Percentiles rank a stretch among this genome's conserved stretches.
Conservation (phyloP, 441 rosid species). For the Adansonia gregorii region DNA sequence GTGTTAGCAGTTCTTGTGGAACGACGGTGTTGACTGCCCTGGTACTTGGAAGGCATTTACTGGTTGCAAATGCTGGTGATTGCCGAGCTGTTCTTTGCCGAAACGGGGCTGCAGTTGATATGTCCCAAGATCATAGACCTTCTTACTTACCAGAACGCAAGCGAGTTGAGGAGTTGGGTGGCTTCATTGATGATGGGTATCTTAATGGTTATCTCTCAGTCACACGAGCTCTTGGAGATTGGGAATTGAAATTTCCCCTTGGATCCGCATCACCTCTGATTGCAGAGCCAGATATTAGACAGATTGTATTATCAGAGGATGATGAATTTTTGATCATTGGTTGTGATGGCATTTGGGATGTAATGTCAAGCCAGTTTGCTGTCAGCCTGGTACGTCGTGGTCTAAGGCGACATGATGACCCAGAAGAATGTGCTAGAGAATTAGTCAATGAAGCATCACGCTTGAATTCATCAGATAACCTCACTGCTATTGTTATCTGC, state of each 20-base stretch:
- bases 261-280: conserved; percentile 66
- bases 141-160: conserved; percentile 56
- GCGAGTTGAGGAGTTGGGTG: conserved; percentile 65
- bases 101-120: conserved; percentile 63
- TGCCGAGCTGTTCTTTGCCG: conserved; percentile 80
- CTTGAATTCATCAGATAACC: conserved; percentile 62
- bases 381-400: conserved; percentile 69
- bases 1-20: conserved; percentile 63
- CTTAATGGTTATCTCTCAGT: conserved; percentile 60
- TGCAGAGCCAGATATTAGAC: conserved; percentile 75
- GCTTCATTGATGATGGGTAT: conserved; percentile 56
- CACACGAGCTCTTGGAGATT: conserved; percentile 82
- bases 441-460: conserved; percentile 69
- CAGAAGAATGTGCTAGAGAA: conserved; percentile 67
- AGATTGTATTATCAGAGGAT: conserved; percentile 54
- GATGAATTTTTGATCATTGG: conserved; percentile 82
- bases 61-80: conserved; percentile 82
- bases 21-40: conserved; percentile 80
- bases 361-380: conserved; percentile 67
- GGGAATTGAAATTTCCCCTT: conserved; percentile 66
- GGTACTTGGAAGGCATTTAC: conserved; percentile 62
- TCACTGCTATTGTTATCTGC: conserved; percentile 66
- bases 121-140: conserved; percentile 79
- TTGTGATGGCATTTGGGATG: conserved; percentile 89
- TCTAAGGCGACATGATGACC: conserved; percentile 70